Conservation (phyloP, 768 basidiomycete genomes). For the Xerocomellus chrysenteron region DNA sequence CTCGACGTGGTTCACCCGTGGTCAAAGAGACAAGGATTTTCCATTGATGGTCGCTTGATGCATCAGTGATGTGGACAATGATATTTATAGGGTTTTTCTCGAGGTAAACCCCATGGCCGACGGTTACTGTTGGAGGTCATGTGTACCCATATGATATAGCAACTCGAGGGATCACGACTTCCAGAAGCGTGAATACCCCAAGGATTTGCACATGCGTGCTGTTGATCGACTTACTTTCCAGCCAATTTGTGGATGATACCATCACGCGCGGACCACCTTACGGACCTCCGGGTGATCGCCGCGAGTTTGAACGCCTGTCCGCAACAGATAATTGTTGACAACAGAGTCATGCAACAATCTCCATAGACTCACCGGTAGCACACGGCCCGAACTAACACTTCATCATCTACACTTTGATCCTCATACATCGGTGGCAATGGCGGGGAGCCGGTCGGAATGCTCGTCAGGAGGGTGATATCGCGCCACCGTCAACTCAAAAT, state of each 20-base stretch:
- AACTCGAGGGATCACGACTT: neutral
- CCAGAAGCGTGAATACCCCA: neutral
- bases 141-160: neutral
- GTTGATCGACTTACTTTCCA: neutral
- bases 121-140: neutral
- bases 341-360: neutral
- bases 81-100: neutral
- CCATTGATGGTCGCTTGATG: neutral
- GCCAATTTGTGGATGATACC: neutral
- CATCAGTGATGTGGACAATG: constrained; percentile 3
- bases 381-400: neutral
- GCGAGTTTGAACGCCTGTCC: neutral
- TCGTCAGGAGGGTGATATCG: neutral
- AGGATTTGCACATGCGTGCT: neutral
- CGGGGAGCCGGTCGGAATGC: neutral
- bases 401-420: neutral
- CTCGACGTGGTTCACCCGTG: neutral
- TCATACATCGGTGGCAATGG: neutral
- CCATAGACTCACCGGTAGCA: neutral
- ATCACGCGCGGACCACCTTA: neutral
- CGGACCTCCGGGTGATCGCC: neutral
- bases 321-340: neutral
- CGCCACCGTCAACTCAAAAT: constrained; percentile 4
- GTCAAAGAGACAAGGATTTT: neutral
- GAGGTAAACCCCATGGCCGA: neutral